A percentile compares a stretch with the other conserved stretches of the same genome.
Evolutionary conservation across 176 grass and related monocot genomes (phyloP).

Genomic region (Juncus inflexus): DNA sequence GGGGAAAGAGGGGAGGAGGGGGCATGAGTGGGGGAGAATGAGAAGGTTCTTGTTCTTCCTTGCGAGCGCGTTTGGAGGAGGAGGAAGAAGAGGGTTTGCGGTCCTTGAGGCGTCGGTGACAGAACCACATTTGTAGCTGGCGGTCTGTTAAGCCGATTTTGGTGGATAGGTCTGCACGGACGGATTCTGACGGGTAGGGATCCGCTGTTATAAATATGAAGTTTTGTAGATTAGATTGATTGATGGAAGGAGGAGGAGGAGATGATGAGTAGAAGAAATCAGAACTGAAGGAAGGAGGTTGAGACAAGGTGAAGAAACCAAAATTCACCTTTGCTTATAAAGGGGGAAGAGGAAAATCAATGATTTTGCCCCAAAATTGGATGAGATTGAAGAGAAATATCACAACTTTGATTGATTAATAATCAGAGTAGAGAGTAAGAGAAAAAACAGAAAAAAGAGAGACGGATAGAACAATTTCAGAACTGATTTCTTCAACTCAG

Average conservation of each 20-base stretch:
- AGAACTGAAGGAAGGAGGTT: too few species aligned
- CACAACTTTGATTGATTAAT: too few species aligned
- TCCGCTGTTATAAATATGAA: constrained; percentile 49
- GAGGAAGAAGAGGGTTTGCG: constrained; percentile 38
- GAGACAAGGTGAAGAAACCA: too few species aligned
- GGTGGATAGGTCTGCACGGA: constrained; percentile 54
- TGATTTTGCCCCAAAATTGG: too few species aligned
- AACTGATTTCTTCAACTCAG: too few species aligned
- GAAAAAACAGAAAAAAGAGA: constrained; percentile 2
- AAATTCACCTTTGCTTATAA: too few species aligned
- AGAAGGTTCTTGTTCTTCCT: constrained; percentile 44
- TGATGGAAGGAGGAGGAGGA: neutral
- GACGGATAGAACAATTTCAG: too few species aligned
- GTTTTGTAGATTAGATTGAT: neutral
- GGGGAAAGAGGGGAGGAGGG: constrained; percentile 33
- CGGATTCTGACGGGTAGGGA: constrained; percentile 49
- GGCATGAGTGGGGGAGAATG: constrained; percentile 10
- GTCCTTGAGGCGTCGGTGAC: constrained; percentile 85
- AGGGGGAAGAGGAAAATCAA: too few species aligned
- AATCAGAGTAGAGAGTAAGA: neutral
- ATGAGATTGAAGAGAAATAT: too few species aligned
- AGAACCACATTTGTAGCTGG: constrained; percentile 99
- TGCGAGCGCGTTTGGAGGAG: constrained; percentile 32
- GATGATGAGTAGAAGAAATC: constrained; percentile 14
- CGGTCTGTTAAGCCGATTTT: constrained; percentile 68